Base-by-base conservation (phyloP, 2,329 filamentous ascomycete genomes). In the Trichoderma oligosporum region DNA sequence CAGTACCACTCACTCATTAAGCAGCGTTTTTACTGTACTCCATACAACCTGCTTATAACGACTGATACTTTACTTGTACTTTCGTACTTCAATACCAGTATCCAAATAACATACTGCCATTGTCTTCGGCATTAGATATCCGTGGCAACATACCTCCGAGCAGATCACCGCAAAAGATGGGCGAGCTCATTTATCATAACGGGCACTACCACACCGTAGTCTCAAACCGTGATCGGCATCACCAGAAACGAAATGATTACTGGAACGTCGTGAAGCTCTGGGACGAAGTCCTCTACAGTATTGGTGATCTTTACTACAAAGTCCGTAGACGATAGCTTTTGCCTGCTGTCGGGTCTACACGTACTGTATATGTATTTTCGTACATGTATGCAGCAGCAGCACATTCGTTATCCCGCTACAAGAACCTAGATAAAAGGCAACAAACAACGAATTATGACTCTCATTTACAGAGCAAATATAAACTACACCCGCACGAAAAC, bases 231-330 rank as follows among this genome's bases (percentile, higher is more conserved):
- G 29, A 56, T 31, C 61, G 60, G 38, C 62, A 56, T 29, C 46
- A 57, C 12, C 52, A 56, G 12, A 54, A 58, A 14, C 58, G 57
- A 25, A 59, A 61, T 52, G 61, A 64, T 36, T 52, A 72, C 33
- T 68, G 67, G 64, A 66, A 66, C 51, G 69, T 64, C 61, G 72
- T 70, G n/a, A 66, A 72, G 56, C 47, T 70, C 20, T 76, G 73
- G 73, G 73, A 75, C 20, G 64, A 66, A 8, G 67, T 76, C n/a
- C 66, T 74, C 35, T 70, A 73, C 55, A 66, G 68, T 36, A 64
- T 76, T 39, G 74, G 72, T 42, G 72, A 66, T 56, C 64, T 66
- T 44, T 74, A 74, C 63, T 73, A 69, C 65, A 74, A 70, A 55
- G 60, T 69, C 44, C 62, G 63, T 55, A 66, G 66, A 25, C 67